Evolutionary conservation across 176 grass and related monocot species (phyloP), one percentile per base, ranked within the genome.

Genomic region (maize (Zea mays)): DNA sequence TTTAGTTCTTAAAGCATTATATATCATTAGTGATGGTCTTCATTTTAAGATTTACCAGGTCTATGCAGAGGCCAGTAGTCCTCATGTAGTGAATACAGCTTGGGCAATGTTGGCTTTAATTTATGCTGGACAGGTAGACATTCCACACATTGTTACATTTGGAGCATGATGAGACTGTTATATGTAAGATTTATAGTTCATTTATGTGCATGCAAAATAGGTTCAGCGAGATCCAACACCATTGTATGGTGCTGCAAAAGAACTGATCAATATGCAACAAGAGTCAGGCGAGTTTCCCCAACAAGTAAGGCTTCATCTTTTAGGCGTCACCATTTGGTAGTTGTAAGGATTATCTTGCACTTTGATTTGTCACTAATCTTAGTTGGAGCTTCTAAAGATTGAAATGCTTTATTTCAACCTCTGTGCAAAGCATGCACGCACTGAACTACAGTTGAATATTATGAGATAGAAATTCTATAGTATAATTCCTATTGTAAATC

Each of bases 31-130:
- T 55, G 16, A 55, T 55, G 51, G 51, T n/a, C n/a, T 55, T 8
- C 2, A 55, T n/a, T 55, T 48, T 55, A 55, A n/a, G 17, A n/a
- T 55, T 55, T n/a, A 55, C 7, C 6, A 55, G 51, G 51, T 3
- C 12, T 67, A 67, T 67, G 65, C 10, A 4, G 40, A 44, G 65
- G 65, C 17, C 42, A 45, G 0, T 21, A 45, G 65, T 44, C 65
- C 65, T 66, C 88, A 90, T 86, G 88, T 67, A 40, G 84, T 86
- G 65, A 90, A 90, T 70, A 84, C 84, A 7, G 75, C 74, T 33
- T 90, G 88, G 84, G 88, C 79, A 20, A 86, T 90, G 84, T 66
- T 90, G 55, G 47, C 88, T 49, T 81, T 90, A 39, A 86, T 90
- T 79, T 70, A 59, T 37, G 74, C 80, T 33, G 88, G 84, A 5